A percentile compares a stretch with the other conserved stretches of the same genome.
Evolutionary conservation across 2,329 filamentous ascomycete genomes (phyloP).

Genomic region (Achaetomium macrosporum): DNA sequence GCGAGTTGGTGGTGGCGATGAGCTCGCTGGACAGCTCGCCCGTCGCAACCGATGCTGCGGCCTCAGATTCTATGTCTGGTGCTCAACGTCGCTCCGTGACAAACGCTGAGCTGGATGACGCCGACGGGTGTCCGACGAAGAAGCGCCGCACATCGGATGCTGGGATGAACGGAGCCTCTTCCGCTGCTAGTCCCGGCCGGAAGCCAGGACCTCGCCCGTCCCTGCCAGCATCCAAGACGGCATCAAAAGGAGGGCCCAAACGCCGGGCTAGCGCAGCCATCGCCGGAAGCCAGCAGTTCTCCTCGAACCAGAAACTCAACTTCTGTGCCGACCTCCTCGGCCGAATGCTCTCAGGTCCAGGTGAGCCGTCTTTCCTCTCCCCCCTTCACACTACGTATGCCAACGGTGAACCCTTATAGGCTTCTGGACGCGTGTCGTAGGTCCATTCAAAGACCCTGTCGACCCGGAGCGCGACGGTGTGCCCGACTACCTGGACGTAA

Average conservation of each 20-base stretch:
- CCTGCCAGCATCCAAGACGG: conserved; percentile 25
- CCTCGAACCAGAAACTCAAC: conserved; percentile 43
- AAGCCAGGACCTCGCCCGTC: conserved; percentile 29
- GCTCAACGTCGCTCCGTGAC: conserved; percentile 29
- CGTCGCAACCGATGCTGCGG: conserved; percentile 26
- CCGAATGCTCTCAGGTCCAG: conserved; percentile 57
- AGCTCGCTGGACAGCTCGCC: conserved; percentile 45
- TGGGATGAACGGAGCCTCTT: conserved; percentile 18
- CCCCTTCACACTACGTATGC: not conserved
- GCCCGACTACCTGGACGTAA: conserved; percentile 55
- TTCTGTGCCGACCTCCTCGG: conserved; percentile 54
- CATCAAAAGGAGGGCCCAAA: conserved; percentile 26
- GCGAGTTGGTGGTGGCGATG: conserved; percentile 58
- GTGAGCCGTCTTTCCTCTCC: conserved; percentile 30
- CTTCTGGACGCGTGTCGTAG: conserved; percentile 61
- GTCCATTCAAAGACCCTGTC: conserved; percentile 55
- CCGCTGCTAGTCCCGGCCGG: conserved; percentile 21
- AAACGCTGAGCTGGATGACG: conserved; percentile 33
- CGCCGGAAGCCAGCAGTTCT: conserved; percentile 29
- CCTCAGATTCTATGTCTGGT: conserved; percentile 8
- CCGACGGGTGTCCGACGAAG: conserved; percentile 30
- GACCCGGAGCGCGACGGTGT: conserved; percentile 50
- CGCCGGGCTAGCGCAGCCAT: conserved; percentile 29
- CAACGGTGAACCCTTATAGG: conserved; percentile 35
- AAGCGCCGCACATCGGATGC: conserved; percentile 39